Conservation (phyloP, 192 early-diverging fungal species). For the Spizellomyces sp. region DNA sequence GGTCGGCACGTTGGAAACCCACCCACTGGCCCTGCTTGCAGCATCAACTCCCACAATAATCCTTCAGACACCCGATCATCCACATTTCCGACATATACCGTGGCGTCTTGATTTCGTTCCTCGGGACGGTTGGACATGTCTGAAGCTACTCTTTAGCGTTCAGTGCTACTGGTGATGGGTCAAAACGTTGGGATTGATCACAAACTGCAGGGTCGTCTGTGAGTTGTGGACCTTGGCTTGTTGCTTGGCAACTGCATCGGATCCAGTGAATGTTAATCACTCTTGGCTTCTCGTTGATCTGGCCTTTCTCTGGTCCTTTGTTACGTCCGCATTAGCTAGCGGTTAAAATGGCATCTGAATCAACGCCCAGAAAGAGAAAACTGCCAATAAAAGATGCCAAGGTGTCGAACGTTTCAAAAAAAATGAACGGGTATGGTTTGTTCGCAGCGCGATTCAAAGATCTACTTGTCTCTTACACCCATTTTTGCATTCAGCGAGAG, state of each 20-base stretch:
- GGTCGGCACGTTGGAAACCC: constrained; percentile 15
- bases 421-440: background rate
- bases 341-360: no score
- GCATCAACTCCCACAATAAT: constrained; percentile 97
- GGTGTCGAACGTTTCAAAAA: background rate
- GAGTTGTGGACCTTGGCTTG: no score
- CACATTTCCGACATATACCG: constrained; percentile 96
- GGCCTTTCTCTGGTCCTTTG: no score
- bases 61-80: constrained; percentile 92
- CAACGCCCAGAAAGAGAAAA: no score
- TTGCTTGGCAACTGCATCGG: no score
- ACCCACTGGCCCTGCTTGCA: constrained; percentile 95
- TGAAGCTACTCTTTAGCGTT: background rate
- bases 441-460: background rate
- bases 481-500: background rate
- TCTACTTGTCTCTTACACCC: background rate
- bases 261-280: no score
- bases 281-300: no score
- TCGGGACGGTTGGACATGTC: constrained; percentile 36
- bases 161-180: no score
- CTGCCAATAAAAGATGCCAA: no score
- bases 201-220: no score
- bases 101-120: constrained; percentile 97
- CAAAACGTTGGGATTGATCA: no score
- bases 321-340: no score